Base-by-base conservation (phyloP, 2,329 filamentous ascomycete genomes). In the Chaetomium olivaceum region DNA sequence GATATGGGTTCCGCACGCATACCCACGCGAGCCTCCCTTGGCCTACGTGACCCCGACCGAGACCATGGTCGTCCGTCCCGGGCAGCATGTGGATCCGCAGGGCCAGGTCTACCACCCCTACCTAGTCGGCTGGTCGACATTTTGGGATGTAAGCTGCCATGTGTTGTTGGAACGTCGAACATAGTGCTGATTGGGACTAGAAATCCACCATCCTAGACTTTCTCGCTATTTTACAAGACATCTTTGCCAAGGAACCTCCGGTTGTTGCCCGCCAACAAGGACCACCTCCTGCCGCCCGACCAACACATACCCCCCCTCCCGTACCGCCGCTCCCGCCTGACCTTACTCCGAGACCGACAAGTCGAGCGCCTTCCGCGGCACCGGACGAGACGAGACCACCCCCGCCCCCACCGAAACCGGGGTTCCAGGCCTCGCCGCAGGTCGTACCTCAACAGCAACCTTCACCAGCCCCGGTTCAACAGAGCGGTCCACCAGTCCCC, bases 81-180 rank as follows among this genome's bases (percentile, higher is more conserved):
- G 95, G 0, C 95, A 99, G 75, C 93, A 99, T 81, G 93, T 99
- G 67, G 93, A 95, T 74, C 89, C 91, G 5, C 94, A 98, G 74
- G 95, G 95, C 29, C 89, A 91, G 76, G 87, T 98, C 69, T 99
- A 98, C 76, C 95, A 99, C 76, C 95, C 95, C 46, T 99, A 98
- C 76, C 81, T 99, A 56, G 91, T 92, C 36, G 89, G 92, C 68
- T 99, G 95, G 95, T 81, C 85, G 36, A 88, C 92, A 70, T 94
- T 91, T 72, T 95, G 91, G 91, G 92, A 97, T 86, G 92, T 96
- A 77, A 8, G 54, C 33, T 12, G 39, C 14, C 14, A 8, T 27
- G 3, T 1, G 8, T 14, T 1, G 1, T 12, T 2, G 19, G 4
- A 1, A 11, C 12, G 50, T 1, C 2, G 2, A n/a, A 27, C 25